phyloP scores from a whole-genome alignment of 2,329 filamentous ascomycete genomes.

The Paraconiothyrium brasiliense region DNA sequence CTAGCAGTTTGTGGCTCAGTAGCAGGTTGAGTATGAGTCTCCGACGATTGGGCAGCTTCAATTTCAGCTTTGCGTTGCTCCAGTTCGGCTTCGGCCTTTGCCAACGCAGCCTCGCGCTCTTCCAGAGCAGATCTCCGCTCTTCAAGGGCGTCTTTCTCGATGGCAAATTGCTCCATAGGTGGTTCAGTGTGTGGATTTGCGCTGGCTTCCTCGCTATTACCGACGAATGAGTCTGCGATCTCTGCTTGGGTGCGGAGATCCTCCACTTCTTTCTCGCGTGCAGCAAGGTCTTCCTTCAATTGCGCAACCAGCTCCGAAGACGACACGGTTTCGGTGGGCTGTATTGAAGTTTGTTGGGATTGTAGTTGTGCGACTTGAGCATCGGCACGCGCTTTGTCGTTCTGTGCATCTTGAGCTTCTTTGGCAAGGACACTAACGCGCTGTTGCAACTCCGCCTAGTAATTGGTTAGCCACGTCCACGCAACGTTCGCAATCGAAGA shows the following conservation, averaged over 20 bases:
- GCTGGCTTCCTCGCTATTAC: constrained; percentile 16
- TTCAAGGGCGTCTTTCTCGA: constrained; percentile 45
- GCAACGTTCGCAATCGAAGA: neutral
- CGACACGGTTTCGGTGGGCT: constrained; percentile 16
- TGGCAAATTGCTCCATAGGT: constrained; percentile 54
- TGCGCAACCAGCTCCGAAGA: constrained; percentile 42
- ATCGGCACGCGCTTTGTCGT: constrained; percentile 21
- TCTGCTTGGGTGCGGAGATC: constrained; percentile 52
- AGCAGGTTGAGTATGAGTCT: constrained; percentile 1
- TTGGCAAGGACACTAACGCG: constrained; percentile 47
- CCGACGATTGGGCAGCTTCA: constrained; percentile 46
- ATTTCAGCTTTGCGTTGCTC: constrained; percentile 56
- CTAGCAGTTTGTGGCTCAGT: neutral
- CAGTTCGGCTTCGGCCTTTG: constrained; percentile 24
- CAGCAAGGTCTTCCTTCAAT: constrained; percentile 53
- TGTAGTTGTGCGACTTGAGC: constrained; percentile 25
- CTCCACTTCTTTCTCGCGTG: constrained; percentile 58
- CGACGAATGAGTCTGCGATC: constrained; percentile 28
- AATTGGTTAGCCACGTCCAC: constrained; percentile 23
- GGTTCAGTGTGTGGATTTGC: constrained; percentile 55
- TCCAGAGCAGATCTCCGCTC: constrained; percentile 30
- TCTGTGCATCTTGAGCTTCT: constrained; percentile 43
- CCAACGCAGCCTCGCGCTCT: constrained; percentile 31
- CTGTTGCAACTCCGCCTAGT: constrained; percentile 52
- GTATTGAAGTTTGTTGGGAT: constrained; percentile 18